Conservation (phyloP, 2,329 filamentous ascomycete genomes). For the Trichoderma hamatum region DNA sequence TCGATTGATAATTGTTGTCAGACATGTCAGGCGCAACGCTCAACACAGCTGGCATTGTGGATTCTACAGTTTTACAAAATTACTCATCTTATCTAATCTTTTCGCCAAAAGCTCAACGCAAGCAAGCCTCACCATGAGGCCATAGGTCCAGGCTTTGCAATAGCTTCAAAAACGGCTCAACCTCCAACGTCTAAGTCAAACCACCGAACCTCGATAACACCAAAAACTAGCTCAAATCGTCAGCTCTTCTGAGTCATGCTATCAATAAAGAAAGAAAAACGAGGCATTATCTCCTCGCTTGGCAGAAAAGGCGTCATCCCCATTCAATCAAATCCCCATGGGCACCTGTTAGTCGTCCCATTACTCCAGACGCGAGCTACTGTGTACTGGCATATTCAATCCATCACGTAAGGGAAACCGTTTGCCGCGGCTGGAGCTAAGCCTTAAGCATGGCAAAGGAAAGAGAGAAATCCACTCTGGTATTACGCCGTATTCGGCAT, state of each 20-base stretch:
- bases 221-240: neutral
- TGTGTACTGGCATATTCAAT: slow-evolving; percentile 1
- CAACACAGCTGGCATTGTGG: too few relatives aligned
- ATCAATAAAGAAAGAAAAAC: neutral
- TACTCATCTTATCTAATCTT: too few relatives aligned
- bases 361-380: neutral
- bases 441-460: neutral
- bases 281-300: slow-evolving; percentile 14
- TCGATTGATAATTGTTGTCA: too few relatives aligned
- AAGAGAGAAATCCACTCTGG: neutral
- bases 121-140: slow-evolving; percentile 20
- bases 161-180: neutral
- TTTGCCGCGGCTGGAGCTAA: neutral
- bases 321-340: neutral
- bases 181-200: neutral
- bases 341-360: neutral
- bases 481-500: neutral
- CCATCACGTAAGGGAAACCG: slow-evolving; percentile 23
- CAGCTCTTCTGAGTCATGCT: slow-evolving; percentile 13
- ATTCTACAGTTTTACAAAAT: neutral
- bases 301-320: slow-evolving; percentile 3
- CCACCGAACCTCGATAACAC: neutral
- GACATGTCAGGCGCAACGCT: too few relatives aligned
- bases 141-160: slow-evolving; percentile 11
- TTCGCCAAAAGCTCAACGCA: neutral